Evolutionary conservation across 805 yeast species (phyloP).

Genomic region (Jamesozyma piceae): DNA sequence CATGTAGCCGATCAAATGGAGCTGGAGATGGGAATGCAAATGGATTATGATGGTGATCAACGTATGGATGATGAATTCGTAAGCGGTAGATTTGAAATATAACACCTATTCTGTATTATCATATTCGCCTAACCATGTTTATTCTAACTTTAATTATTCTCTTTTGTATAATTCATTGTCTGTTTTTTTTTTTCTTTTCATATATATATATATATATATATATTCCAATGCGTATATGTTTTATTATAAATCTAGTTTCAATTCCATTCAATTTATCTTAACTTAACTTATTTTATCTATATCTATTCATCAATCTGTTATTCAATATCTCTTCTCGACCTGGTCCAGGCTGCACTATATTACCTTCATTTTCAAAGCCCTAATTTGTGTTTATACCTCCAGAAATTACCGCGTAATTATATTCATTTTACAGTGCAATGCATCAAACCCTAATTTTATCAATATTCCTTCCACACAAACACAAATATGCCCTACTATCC

Average conservation of each 20-base stretch:
- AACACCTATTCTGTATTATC: too few relatives aligned
- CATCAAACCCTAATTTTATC: too few relatives aligned
- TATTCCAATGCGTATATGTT: not conserved
- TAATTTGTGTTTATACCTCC: too few relatives aligned
- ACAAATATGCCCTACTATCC: too few relatives aligned
- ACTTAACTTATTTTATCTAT: not conserved
- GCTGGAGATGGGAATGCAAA: constrained; percentile 4
- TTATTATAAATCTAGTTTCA: not conserved
- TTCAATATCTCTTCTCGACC: too few relatives aligned
- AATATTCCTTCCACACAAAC: too few relatives aligned
- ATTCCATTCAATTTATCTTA: not conserved
- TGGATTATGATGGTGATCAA: constrained; percentile 40
- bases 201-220: too few relatives aligned
- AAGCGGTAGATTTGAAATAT: constrained; percentile 82
- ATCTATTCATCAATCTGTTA: not conserved
- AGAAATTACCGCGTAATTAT: too few relatives aligned
- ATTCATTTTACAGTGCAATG: too few relatives aligned
- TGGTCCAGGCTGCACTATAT: too few relatives aligned
- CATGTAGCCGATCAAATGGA: constrained; percentile 3
- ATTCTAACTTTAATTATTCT: not conserved
- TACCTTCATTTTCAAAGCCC: too few relatives aligned
- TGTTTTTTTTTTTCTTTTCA: not conserved
- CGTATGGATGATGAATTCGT: constrained; percentile 76
- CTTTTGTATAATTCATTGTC: not conserved
- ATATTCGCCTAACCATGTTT: too few relatives aligned